Conservation (phyloP, 345 rosid genomes). For the Eutrema heterophyllum region DNA sequence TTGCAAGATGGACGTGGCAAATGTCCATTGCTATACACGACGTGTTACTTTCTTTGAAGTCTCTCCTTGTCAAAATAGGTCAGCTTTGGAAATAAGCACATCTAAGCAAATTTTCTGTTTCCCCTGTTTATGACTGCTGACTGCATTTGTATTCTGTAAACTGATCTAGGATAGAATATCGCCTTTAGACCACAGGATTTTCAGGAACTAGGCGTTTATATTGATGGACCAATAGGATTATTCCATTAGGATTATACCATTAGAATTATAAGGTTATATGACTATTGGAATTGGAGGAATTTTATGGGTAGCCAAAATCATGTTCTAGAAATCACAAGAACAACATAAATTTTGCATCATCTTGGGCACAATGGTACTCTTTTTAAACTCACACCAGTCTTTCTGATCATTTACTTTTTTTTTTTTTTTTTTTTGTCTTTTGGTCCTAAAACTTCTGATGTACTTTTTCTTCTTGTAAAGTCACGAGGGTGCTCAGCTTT, state of each 20-base stretch:
- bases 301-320: background rate
- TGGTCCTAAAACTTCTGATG: conserved; percentile 4
- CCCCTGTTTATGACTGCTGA: background rate
- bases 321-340: background rate
- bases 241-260: background rate
- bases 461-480: conserved; percentile 35
- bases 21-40: conserved; percentile 74
- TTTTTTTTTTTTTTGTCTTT: background rate
- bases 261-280: background rate
- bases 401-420: background rate
- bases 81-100: conserved; percentile 19
- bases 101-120: conserved; percentile 5
- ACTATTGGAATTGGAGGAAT: background rate
- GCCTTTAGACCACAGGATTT: background rate
- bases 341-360: background rate
- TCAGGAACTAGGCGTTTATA: background rate
- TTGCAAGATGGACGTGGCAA: conserved; percentile 93
- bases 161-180: background rate
- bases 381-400: background rate
- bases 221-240: background rate
- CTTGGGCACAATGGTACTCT: background rate
- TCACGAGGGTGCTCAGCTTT: conserved; percentile 59
- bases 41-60: conserved; percentile 60
- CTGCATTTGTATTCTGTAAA: background rate
- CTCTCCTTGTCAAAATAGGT: conserved; percentile 66